A percentile compares a stretch with the other conserved stretches of the same genome.
Evolutionary conservation across 768 basidiomycete genomes (phyloP).

Genomic region (Jaapia argillacea): DNA sequence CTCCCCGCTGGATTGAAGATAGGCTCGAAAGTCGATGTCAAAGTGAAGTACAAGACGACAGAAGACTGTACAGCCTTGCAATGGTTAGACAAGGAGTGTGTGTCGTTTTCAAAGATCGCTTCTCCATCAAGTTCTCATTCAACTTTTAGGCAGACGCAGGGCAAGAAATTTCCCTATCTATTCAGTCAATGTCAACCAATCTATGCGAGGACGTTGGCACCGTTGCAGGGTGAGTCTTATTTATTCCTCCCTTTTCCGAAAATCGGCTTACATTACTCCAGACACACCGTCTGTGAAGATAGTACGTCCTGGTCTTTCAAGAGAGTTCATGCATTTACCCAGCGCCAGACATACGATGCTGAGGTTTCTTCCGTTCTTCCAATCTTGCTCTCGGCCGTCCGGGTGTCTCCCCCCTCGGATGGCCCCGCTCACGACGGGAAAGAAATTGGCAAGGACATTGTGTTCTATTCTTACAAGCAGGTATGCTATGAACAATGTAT

Average conservation of each 20-base stretch:
- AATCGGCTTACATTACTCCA: conserved; percentile 15
- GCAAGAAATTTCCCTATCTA: conserved; percentile 74
- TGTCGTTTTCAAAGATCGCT: conserved; percentile 1
- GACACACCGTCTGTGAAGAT: conserved; percentile 87
- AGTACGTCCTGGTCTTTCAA: conserved; percentile 27
- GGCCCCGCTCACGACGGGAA: conserved; percentile 69
- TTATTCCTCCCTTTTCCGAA: neutral
- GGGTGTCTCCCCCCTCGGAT: conserved; percentile 63
- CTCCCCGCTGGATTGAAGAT: conserved; percentile 15
- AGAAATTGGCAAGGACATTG: conserved; percentile 59
- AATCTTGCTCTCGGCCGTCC: conserved; percentile 76
- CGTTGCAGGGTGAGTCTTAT: conserved; percentile 58
- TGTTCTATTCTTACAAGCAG: conserved; percentile 73
- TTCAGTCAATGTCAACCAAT: conserved; percentile 95
- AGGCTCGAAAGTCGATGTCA: conserved; percentile 25
- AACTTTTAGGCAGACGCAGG: conserved; percentile 67
- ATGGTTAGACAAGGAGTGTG: conserved; percentile 39
- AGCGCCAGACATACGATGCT: conserved; percentile 69
- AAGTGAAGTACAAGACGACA: conserved; percentile 35
- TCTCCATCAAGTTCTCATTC: neutral
- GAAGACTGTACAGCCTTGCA: conserved; percentile 36
- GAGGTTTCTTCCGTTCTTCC: conserved; percentile 71
- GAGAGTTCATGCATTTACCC: neutral
- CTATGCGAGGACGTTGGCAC: conserved; percentile 70
- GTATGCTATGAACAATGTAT: conserved; percentile 24